Evolutionary conservation across 2,329 filamentous ascomycete genomes (phyloP), one percentile per base, ranked within the genome.

Genomic region (Domatiomyces globalis): DNA sequence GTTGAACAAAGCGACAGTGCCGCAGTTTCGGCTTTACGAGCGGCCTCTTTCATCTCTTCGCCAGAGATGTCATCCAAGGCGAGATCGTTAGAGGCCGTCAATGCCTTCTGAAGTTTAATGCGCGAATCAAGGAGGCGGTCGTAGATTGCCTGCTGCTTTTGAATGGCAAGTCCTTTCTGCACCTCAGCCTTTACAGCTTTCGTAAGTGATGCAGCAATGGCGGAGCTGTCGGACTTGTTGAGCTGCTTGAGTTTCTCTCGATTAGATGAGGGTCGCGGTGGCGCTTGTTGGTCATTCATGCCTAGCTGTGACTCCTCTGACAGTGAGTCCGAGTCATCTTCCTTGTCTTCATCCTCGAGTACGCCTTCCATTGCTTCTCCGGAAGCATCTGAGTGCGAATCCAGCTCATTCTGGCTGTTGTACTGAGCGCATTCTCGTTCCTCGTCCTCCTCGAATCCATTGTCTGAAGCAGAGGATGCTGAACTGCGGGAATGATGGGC

Each of bases 21-120:
- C 0, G 90, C 89, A 29, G 83, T 79, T 68, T 96, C 90, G 0
- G 89, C 89, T 0, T 85, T 85, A 76, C 79, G 70, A 74, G 94
- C 62, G 68, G 81, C 64, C 76, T 68, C 67, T 20, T 57, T 51
- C 18, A 55, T 48, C 51, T 65, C 59, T 39, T 57, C 61, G 2
- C 67, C 64, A 4, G 62, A 63, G 4, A 63, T 59, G 1, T 73
- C 67, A 12, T 63, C 60, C 33, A 10, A 39, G 7, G 66, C 66
- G 1, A 94, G 73, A 1, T 87, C 84, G 66, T 95, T 95, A 22
- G 83, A 79, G 0, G 85, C 83, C 15, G 92, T 78, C 12, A 98
- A 70, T 1, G 86, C 87, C 67, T 95, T 96, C 66, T 98, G 94
- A 17, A 98, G 71, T 54, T 90, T 85, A 63, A 98, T 95, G 18